Evolutionary conservation across 2,329 filamentous ascomycete species (phyloP).

Genomic region (Nemania sp.): DNA sequence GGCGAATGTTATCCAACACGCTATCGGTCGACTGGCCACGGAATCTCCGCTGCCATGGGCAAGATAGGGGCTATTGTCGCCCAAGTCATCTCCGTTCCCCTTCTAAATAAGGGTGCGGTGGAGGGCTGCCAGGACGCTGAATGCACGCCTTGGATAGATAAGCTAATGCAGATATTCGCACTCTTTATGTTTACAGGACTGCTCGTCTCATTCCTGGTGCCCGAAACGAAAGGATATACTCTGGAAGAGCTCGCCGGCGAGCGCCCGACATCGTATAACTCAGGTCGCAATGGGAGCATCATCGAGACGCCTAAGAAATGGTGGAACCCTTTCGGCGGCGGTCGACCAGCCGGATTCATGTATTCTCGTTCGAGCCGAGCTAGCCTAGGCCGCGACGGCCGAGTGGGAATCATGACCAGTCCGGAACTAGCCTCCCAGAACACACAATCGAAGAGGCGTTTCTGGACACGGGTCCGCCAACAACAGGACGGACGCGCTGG

Average conservation of each 20-base stretch:
- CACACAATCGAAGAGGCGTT: conserved; percentile 23
- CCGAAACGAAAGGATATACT: conserved; percentile 75
- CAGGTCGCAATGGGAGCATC: conserved; percentile 55
- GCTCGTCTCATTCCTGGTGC: conserved; percentile 70
- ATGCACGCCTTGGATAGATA: conserved; percentile 66
- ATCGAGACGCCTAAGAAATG: conserved; percentile 40
- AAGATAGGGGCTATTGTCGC: conserved; percentile 71
- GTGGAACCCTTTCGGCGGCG: conserved; percentile 55
- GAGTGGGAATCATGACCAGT: conserved; percentile 49
- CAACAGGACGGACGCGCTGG: conserved; percentile 9
- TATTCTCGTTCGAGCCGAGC: conserved; percentile 43
- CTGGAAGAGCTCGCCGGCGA: conserved; percentile 73
- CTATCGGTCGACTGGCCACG: conserved; percentile 65
- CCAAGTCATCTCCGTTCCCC: conserved; percentile 65
- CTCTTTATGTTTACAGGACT: conserved; percentile 78
- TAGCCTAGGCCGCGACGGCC: conserved; percentile 35
- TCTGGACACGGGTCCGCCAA: conserved; percentile 25
- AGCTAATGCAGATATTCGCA: conserved; percentile 77
- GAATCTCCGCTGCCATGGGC: conserved; percentile 66
- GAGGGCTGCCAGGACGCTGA: conserved; percentile 51
- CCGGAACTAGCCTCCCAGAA: conserved; percentile 43
- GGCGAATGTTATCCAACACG: conserved; percentile 68
- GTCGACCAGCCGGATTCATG: conserved; percentile 54
- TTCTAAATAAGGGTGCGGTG: conserved; percentile 60
- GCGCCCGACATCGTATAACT: conserved; percentile 60